Evolutionary conservation across 2,329 filamentous ascomycete species (phyloP), one percentile per base, ranked within the genome.

Genomic region (Lachnellula cervina): DNA sequence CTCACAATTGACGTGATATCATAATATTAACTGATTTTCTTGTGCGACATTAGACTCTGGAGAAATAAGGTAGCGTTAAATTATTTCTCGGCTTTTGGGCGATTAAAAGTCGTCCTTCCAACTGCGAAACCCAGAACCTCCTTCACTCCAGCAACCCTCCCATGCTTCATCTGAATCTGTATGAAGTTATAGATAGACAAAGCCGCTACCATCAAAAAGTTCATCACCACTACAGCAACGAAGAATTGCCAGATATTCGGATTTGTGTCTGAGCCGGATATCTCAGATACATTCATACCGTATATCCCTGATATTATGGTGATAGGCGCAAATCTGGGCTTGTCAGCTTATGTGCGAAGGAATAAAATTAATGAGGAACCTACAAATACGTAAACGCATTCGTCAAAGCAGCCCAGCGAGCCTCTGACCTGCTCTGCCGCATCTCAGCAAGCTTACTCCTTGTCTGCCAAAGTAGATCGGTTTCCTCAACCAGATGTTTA

Each of bases 241-340:
- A 69, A 66, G 37, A 65, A 65, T 50, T 66, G 66, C 66, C 66
- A 69, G 14, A 69, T 68, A 44, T 59, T 56, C 1, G 66, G 66
- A 37, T 60, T 59, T 1, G 56, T 57, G 4, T 57, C 55, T 25
- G 51, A 58, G 23, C 61, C 61, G 4, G 55, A 57, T 13, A 68
- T 66, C 51, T 68, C 52, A 0, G 59, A 57, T 3, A 68, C 65
- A 35, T 68, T 68, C 65, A 68, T 68, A 16, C 66, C 66, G 35
- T 66, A 68, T 17, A 68, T 57, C 32, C 64, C 64, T 0, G 62
- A 57, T 16, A 67, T 64, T 23, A 67, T 60, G 2, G 64, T 62
- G 9, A 68, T 54, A 8, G 64, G 63, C 11, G 60, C 61, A 51
- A 66, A 65, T 11, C 57, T 60, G 42, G 9, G 21, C 16, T 23